Percentiles rank a stretch among this genome's conserved stretches.
These are phyloP conservation scores for Drechslera avenae DNA, from an alignment of 2,329 filamentous ascomycete species.

Conservation along the genomic window DNA sequence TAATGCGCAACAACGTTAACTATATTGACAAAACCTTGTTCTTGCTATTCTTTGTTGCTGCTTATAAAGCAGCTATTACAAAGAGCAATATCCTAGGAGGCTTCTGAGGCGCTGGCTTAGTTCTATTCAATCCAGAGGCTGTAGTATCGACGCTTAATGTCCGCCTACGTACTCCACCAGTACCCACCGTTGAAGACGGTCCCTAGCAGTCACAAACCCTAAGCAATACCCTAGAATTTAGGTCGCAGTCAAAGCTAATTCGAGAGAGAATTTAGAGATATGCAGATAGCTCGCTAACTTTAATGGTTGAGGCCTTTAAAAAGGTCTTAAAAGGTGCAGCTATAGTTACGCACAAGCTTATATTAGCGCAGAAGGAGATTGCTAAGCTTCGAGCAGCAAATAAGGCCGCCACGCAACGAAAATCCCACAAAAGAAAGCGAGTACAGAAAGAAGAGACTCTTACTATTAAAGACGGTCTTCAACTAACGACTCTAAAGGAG, in stretches of 20 bases:
- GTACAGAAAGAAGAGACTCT: conserved; percentile 5
- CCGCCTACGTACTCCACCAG: not conserved
- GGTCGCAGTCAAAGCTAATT: too few species aligned
- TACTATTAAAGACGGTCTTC: conserved; percentile 9
- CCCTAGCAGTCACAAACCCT: too few species aligned
- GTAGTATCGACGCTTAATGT: not conserved
- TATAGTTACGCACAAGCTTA: too few species aligned
- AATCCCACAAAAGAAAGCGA: conserved; percentile 11
- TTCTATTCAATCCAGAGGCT: not conserved
- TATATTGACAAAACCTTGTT: not conserved
- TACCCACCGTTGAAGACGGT: too few species aligned
- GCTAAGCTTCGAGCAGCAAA: conserved; percentile 9
- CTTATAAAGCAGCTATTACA: not conserved
- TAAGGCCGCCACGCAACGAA: conserved; percentile 7
- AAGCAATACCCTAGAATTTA: too few species aligned
- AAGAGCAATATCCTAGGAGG: not conserved
- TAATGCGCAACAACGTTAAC: conserved; percentile 1
- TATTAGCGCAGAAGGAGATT: not conserved
- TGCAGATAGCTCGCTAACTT: too few species aligned
- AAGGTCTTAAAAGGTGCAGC: too few species aligned
- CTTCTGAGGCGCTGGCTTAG: not conserved
- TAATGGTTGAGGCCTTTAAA: too few species aligned
- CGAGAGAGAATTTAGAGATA: too few species aligned
- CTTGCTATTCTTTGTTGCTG: not conserved
- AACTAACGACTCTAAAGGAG: too few species aligned